Evolutionary conservation across 495 filamentous ascomycete species (phyloP).

Genomic region (Hypoxylon trugodes): DNA sequence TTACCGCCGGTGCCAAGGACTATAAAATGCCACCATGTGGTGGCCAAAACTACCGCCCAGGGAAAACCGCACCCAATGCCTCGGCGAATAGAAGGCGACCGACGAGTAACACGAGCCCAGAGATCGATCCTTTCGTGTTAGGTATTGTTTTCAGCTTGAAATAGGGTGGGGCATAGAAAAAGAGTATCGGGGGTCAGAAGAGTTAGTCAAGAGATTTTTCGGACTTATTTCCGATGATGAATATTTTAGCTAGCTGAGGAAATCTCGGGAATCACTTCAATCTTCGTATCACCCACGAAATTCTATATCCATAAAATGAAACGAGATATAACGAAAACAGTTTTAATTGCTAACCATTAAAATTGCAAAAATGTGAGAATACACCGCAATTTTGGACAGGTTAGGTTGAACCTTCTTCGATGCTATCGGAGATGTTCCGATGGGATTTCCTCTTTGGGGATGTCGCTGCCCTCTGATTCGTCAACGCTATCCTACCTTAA

Average conservation of each 20-base stretch:
- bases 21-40: neutral
- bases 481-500: neutral
- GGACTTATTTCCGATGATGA: no score
- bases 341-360: neutral
- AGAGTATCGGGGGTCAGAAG: no score
- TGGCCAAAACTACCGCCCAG: no score
- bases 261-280: no score
- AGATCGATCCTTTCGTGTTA: neutral
- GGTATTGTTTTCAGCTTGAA: conserved; percentile 7
- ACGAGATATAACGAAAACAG: neutral
- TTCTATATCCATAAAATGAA: no score
- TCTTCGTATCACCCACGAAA: no score
- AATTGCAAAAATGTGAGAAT: neutral
- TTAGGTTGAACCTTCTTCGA: neutral
- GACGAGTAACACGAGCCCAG: neutral
- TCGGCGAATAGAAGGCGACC: no score
- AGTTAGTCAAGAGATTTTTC: no score
- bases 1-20: neutral
- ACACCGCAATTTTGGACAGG: no score
- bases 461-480: neutral
- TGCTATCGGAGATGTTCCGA: neutral
- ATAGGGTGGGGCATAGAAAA: no score
- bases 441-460: neutral
- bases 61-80: no score
- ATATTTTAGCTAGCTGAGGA: no score